These are phyloP conservation scores for Trichoderma guizhouense DNA, from an alignment of 2,329 filamentous ascomycete species.

Conservation along the genomic window DNA sequence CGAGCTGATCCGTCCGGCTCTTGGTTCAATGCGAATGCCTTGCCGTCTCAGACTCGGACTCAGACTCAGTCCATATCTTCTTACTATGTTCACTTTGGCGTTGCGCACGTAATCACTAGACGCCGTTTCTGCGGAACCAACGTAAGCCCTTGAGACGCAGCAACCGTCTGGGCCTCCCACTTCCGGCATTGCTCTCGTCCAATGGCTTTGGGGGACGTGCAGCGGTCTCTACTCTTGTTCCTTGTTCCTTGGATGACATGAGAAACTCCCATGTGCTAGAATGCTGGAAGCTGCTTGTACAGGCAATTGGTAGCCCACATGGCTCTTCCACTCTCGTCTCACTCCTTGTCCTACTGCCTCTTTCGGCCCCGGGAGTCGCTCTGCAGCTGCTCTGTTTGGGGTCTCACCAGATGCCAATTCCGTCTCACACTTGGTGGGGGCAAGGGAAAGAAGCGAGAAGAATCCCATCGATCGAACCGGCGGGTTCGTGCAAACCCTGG, in stretches of 20 bases:
- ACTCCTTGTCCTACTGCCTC: background rate
- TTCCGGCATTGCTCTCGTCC: background rate
- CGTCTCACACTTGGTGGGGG: background rate
- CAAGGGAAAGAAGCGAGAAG: slow-evolving; percentile 9
- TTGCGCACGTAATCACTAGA: slow-evolving; percentile 16
- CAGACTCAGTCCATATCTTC: background rate
- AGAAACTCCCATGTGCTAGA: background rate
- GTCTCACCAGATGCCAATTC: background rate
- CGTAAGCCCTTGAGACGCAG: slow-evolving; percentile 9
- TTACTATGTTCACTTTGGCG: background rate
- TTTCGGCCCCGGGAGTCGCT: background rate
- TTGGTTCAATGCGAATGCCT: background rate
- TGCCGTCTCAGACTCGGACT: background rate
- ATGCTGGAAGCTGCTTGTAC: background rate
- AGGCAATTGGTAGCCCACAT: background rate
- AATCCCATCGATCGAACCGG: slow-evolving; percentile 14
- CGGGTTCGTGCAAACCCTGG: slow-evolving; percentile 5
- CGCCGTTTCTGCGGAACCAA: background rate
- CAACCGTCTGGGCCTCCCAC: background rate
- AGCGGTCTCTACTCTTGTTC: background rate
- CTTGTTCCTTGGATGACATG: background rate
- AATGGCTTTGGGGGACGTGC: background rate
- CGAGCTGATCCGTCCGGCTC: background rate
- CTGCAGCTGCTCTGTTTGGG: slow-evolving; percentile 2
- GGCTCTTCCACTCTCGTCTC: background rate